Evolutionary conservation across 306 rosid species (phyloP).

Genomic region (Casuarina cunninghamiana): DNA sequence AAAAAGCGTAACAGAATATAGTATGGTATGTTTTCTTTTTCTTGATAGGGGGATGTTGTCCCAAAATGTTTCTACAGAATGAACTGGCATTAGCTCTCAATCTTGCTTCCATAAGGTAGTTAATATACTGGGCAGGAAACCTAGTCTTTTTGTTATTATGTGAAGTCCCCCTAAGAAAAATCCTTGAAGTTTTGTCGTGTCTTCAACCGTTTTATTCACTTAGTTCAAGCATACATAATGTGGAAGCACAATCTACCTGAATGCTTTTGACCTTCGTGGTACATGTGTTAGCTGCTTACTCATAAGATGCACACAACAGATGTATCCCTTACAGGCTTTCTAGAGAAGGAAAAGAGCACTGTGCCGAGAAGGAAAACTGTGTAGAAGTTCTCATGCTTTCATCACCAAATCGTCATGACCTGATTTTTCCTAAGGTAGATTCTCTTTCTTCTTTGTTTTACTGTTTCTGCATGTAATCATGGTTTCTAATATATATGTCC

Average conservation of each 20-base stretch:
- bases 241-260: constrained; percentile 17
- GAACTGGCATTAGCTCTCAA: not conserved
- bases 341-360: constrained; percentile 36
- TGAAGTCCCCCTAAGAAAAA: not conserved
- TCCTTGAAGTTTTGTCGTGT: constrained; percentile 3
- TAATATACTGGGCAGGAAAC: not conserved
- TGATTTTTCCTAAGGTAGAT: constrained; percentile 82
- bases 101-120: not conserved
- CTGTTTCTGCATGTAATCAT: constrained; percentile 10
- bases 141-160: not conserved
- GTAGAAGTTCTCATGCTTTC: constrained; percentile 87
- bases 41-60: not conserved
- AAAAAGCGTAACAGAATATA: not conserved
- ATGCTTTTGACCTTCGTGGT: constrained; percentile 4
- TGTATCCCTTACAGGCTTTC: constrained; percentile 76
- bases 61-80: not conserved
- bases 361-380: constrained; percentile 32
- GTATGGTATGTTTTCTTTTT: not conserved
- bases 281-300: constrained; percentile 15
- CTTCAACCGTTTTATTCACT: constrained; percentile 3
- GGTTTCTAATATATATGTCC: constrained; percentile 7
- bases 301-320: constrained; percentile 42
- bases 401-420: constrained; percentile 78
- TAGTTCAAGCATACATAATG: constrained; percentile 4
- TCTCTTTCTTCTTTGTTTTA: constrained; percentile 9